Evolutionary conservation across 371 early-diverging fungal genomes (phyloP), one percentile per base, ranked within the genome.

Genomic region (Actinomortierella wolfii): DNA sequence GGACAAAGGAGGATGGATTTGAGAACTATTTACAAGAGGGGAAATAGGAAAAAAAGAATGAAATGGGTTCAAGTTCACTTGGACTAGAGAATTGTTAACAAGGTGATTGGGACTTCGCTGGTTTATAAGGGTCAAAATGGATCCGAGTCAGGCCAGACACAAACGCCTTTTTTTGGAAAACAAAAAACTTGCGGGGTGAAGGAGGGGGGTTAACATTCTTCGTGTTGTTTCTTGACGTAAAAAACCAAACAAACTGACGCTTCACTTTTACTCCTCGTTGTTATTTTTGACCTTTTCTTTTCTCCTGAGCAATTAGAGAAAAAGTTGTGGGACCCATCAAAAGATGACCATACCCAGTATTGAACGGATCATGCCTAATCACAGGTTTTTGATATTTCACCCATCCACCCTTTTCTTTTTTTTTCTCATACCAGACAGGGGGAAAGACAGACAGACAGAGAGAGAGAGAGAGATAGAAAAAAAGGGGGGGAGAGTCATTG

Each of bases 301-400:
- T 34, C 34, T 34, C 34, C 47, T 47, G 24, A 21, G 47, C 18
- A 47, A 47, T 20, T 3, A 24, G 24, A 18, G 47, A 21, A 21
- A 21, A 47, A 2, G 15, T 3, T 28, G n/a, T 15, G 51, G 51
- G 20, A 52, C 7, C 51, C 4, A 24, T 24, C 51, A 21, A 51
- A 34, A 34, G 26, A 51, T 15, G 21, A 52, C 15, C 20, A 39
- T 20, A 52, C 21, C 17, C 2, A 47, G 20, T n/a, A 40, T 34
- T 34, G 34, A 39, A 52, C 15, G 40, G 20, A 28, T 52, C 52
- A 52, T 14, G 39, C 34, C 28, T 28, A 18, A 24, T 51, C 51
- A 26, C 28, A n/a, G n/a, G n/a, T n/a, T n/a, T n/a, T n/a, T n/a
- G n/a, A n/a, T n/a, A n/a, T n/a, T n/a, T n/a, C n/a, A n/a, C n/a